Evolutionary conservation across 1,139 yeast species (phyloP).

Genomic region (Pneumocystis canis): DNA sequence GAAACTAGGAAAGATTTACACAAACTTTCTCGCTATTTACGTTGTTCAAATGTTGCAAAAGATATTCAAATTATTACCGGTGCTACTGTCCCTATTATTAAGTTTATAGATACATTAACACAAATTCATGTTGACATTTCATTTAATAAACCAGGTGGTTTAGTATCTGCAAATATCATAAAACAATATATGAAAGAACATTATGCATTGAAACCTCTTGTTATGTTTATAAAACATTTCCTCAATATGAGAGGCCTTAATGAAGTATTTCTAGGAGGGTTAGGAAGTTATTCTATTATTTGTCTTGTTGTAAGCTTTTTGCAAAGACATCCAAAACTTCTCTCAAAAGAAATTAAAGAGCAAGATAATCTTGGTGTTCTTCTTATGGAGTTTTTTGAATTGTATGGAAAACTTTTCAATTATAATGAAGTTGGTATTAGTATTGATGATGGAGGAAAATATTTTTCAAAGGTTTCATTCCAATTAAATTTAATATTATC

Average conservation of each 20-base stretch:
- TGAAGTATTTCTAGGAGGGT: conserved; percentile 90
- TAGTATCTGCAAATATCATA: conserved; percentile 70
- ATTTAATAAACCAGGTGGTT: conserved; percentile 75
- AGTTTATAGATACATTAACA: conserved; percentile 64
- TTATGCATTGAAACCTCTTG: conserved; percentile 76
- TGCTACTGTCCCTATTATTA: conserved; percentile 91
- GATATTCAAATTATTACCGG: conserved; percentile 76
- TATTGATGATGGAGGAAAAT: conserved; percentile 30
- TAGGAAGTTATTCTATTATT: conserved; percentile 88
- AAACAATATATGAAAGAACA: conserved; percentile 57
- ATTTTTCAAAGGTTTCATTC: conserved; percentile 40
- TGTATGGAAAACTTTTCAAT: conserved; percentile 86
- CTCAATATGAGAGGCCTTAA: conserved; percentile 64
- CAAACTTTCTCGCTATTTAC: conserved; percentile 57
- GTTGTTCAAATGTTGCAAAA: conserved; percentile 48
- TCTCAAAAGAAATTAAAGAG: conserved; percentile 52
- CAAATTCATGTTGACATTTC: conserved; percentile 78
- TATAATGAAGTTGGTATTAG: conserved; percentile 65
- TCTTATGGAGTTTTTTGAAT: conserved; percentile 80
- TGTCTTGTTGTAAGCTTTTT: conserved; percentile 76
- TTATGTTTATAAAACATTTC: conserved; percentile 74
- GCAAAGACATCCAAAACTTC: conserved; percentile 60
- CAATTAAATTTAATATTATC: conserved; percentile 28
- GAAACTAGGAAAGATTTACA: conserved; percentile 56
- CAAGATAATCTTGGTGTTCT: conserved; percentile 72